These are phyloP conservation scores for Pyricularia sp. DNA, from an alignment of 2,329 filamentous ascomycete species.

Conservation along the genomic window DNA sequence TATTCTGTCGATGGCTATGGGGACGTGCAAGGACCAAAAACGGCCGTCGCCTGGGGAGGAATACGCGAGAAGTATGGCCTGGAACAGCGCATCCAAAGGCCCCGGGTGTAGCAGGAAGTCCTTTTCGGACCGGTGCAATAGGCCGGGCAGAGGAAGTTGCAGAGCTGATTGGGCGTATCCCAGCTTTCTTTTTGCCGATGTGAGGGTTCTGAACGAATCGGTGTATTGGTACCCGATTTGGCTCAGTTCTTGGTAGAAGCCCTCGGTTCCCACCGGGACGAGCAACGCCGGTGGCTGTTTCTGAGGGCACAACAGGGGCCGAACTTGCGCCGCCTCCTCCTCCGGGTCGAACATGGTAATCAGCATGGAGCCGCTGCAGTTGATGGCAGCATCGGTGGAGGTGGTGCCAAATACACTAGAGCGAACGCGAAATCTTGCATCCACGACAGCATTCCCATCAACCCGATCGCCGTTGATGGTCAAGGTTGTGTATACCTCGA, in stretches of 20 bases:
- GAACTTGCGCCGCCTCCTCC: background rate
- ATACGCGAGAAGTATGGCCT: slow-evolving; percentile 22
- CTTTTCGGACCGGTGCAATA: background rate
- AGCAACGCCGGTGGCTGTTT: background rate
- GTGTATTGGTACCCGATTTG: background rate
- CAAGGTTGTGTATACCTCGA: background rate
- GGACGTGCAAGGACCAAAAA: slow-evolving; percentile 22
- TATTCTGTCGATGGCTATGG: slow-evolving; percentile 11
- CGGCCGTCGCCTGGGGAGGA: slow-evolving; percentile 22
- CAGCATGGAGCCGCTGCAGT: background rate
- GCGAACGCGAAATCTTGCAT: background rate
- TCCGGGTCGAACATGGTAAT: background rate
- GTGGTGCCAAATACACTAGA: background rate
- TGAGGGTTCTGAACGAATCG: background rate
- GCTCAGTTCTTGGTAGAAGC: background rate
- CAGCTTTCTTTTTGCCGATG: background rate
- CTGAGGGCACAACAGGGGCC: background rate
- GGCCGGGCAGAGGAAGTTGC: background rate
- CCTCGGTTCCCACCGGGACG: background rate
- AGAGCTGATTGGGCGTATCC: background rate
- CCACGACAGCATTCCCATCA: background rate
- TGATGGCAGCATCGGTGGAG: background rate
- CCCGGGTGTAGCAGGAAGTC: slow-evolving; percentile 22
- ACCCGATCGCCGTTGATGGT: background rate
- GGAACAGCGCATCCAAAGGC: slow-evolving; percentile 24